Base-by-base conservation (phyloP, 2,329 filamentous ascomycete species). In the Fusarium stilboides region DNA sequence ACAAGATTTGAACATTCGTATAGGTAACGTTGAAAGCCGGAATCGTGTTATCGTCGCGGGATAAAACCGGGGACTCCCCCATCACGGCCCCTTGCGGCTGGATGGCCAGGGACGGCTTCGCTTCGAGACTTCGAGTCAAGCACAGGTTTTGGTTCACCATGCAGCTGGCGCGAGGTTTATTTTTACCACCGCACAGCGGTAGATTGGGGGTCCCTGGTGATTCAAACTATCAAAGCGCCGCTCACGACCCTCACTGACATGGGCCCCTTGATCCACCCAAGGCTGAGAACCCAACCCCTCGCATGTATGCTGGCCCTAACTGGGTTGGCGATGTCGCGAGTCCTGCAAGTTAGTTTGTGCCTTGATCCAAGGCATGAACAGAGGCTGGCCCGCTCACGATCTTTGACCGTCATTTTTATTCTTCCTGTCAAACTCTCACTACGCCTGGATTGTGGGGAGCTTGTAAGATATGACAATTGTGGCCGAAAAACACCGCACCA, bases 171-270 rank as follows among this genome's bases (percentile, higher is more conserved):
- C 56, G 53, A 68, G 70, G 66, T 69, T 73, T 74, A 72, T 74
- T 74, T 74, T 74, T 74, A 74, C 58, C 46, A 71, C 69, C 57
- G 60, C 58, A 67, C 62, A 68, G 62, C 69, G 46, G 62, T 51
- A 59, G 62, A 62, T 64, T 59, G 47, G 31, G 46, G 57, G 60
- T 65, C 66, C 69, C 40, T 65, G 33, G 68, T 72, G 56, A 70
- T 69, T 70, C 71, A 70, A 65, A 54, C 62, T 40, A 65, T 49
- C 46, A 60, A 69, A 67, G 66, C 70, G 72, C 63, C 57, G 58
- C 51, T 61, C 57, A 49, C 52, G 62, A 56, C 57, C 57, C 57
- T 65, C 66, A 22, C 49, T 68, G 56, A 66, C 69, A 67, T 69
- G 59, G 63, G 57, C 40, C 46, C 57, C 57, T 22, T 69, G 65